phyloP scores from a whole-genome alignment of 371 early-diverging fungal genomes.

The Syncephalastrum monosporum region DNA sequence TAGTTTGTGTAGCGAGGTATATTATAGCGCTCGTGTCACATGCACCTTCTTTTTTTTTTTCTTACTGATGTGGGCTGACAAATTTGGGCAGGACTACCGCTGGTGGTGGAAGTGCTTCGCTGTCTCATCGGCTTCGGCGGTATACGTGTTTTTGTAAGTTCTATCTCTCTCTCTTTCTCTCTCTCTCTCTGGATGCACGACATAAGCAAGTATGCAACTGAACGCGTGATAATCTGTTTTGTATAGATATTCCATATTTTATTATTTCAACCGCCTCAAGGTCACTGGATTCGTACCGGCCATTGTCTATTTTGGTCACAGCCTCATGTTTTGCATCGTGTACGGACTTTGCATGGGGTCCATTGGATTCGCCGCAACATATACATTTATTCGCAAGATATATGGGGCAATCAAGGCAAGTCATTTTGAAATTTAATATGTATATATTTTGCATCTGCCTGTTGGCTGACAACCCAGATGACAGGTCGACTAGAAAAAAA shows the following conservation, averaged over 20 bases:
- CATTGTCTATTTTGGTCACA: constrained; percentile 55
- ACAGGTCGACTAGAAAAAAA: no score
- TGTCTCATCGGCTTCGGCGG: constrained; percentile 67
- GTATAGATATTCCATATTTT: constrained; percentile 46
- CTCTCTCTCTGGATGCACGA: no score
- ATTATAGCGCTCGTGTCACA: neutral
- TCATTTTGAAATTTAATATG: neutral
- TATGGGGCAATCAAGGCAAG: constrained; percentile 73
- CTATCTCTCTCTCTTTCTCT: constrained; percentile 8
- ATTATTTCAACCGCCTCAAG: constrained; percentile 49
- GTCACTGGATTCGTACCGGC: constrained; percentile 53
- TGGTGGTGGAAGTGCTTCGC: constrained; percentile 87
- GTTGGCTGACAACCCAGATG: no score
- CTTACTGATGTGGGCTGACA: neutral
- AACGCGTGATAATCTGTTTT: neutral
- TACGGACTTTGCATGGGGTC: constrained; percentile 73
- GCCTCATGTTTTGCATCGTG: constrained; percentile 47
- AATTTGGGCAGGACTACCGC: constrained; percentile 54
- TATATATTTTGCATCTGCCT: neutral
- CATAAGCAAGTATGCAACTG: no score
- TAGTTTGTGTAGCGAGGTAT: constrained; percentile 79
- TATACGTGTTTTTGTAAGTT: constrained; percentile 70
- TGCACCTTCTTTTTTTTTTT: no score
- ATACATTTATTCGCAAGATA: constrained; percentile 73
- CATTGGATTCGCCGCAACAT: constrained; percentile 75